Evolutionary conservation across 1,284 basidiomycete species (phyloP), one percentile per base, ranked within the genome.

Genomic region (Sporisorium exsertum): DNA sequence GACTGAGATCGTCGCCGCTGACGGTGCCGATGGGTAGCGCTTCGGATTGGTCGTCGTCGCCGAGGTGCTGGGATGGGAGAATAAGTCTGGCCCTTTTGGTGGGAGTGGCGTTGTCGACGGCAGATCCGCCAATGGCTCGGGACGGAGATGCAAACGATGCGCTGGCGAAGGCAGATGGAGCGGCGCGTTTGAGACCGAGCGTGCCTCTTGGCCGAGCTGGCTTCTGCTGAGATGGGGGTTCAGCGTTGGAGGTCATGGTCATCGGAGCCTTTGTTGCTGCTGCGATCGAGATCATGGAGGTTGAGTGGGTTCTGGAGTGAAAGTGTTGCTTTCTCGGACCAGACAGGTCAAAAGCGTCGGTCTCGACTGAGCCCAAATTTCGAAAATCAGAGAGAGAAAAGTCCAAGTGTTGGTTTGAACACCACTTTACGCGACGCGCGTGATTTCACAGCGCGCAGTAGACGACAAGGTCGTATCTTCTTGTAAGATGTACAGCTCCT

Each of bases 401-500:
- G n/a, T 32, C 27, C 15, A 61, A 54, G 27, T 55, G 37, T 54
- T 58, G 57, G 13, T 32, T 20, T 40, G 10, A 15, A 40, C 40
- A 29, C 49, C 54, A n/a, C 57, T 64, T 58, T 71, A 71, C 63
- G 68, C 68, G 68, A 61, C 58, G 68, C 58, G 67, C 62, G 68
- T 51, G 29, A 32, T 35, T 20, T 47, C 26, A n/a, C n/a, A n/a
- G n/a, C n/a, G n/a, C n/a, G n/a, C n/a, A n/a, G n/a, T n/a, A n/a
- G n/a, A n/a, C n/a, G n/a, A n/a, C n/a, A n/a, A n/a, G n/a, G n/a
- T n/a, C n/a, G n/a, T n/a, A n/a, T n/a, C n/a, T n/a, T n/a, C n/a
- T n/a, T n/a, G n/a, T n/a, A n/a, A n/a, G n/a, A n/a, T n/a, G n/a
- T n/a, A n/a, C n/a, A n/a, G n/a, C n/a, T n/a, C n/a, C n/a, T n/a